Conservation (phyloP, 495 filamentous ascomycete species). For the Oleoguttula mirabilis region DNA sequence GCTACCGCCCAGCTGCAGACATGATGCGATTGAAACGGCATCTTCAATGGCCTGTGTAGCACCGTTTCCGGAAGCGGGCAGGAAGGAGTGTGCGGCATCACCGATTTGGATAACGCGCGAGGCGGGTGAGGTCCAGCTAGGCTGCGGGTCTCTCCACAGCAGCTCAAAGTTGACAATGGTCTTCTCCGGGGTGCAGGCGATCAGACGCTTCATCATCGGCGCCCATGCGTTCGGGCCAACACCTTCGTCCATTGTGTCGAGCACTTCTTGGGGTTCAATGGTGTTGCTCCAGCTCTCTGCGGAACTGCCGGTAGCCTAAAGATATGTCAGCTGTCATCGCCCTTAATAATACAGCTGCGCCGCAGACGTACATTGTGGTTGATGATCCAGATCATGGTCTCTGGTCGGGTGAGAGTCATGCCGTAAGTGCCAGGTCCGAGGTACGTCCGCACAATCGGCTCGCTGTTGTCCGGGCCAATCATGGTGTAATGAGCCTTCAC, state of each 20-base stretch:
- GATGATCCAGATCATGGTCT: slow-evolving; percentile 44
- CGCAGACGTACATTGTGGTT: slow-evolving; percentile 39
- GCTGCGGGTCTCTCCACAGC: slow-evolving; percentile 28
- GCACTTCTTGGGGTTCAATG: slow-evolving; percentile 41
- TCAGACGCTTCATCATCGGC: slow-evolving; percentile 23
- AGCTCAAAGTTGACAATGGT: slow-evolving; percentile 30
- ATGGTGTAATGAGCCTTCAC: slow-evolving; percentile 33
- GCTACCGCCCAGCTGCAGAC: slow-evolving; percentile 23
- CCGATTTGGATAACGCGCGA: slow-evolving; percentile 29
- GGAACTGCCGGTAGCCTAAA: slow-evolving; percentile 36
- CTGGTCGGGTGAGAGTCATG: slow-evolving; percentile 37
- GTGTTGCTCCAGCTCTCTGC: slow-evolving; percentile 42
- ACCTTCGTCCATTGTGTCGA: slow-evolving; percentile 40
- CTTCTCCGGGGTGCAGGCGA: slow-evolving; percentile 24
- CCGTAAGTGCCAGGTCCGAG: slow-evolving; percentile 37
- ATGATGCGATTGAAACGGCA: slow-evolving; percentile 27
- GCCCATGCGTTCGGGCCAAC: slow-evolving; percentile 24
- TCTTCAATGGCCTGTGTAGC: slow-evolving; percentile 32
- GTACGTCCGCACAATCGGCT: slow-evolving; percentile 28
- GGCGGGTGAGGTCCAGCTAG: slow-evolving; percentile 24
- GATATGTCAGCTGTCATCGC: slow-evolving; percentile 9
- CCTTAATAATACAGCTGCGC: not conserved
- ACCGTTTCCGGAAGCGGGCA: slow-evolving; percentile 29
- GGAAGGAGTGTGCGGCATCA: slow-evolving; percentile 28
- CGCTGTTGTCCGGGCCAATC: slow-evolving; percentile 28